A percentile compares a stretch with the other conserved stretches of the same genome.
These are phyloP conservation scores for Cairneyella variabilis DNA, from an alignment of 495 filamentous ascomycete genomes.

Conservation along the genomic window DNA sequence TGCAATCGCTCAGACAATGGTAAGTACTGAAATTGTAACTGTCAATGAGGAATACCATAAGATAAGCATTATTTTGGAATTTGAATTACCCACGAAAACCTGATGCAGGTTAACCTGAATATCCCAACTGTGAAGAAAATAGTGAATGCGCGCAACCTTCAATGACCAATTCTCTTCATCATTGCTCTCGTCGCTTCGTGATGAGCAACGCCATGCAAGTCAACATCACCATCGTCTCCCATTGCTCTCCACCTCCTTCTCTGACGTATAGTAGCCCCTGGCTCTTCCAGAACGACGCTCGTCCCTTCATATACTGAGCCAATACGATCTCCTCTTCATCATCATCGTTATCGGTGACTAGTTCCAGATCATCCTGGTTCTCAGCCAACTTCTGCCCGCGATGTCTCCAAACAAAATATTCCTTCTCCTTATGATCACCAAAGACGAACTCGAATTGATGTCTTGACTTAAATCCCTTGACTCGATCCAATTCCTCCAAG, in stretches of 20 bases:
- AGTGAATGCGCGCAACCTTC: too few species aligned
- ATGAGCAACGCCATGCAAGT: slow-evolving; percentile 7
- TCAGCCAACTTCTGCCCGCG: neutral
- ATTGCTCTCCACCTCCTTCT: neutral
- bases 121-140: too few species aligned
- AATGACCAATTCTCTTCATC: too few species aligned
- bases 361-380: slow-evolving; percentile 9
- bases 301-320: slow-evolving; percentile 16
- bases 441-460: slow-evolving; percentile 1
- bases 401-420: slow-evolving; percentile 3
- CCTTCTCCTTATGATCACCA: neutral
- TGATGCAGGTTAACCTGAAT: too few species aligned
- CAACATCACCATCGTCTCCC: slow-evolving; percentile 10
- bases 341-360: neutral
- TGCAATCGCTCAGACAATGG: too few species aligned
- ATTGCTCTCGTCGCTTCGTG: slow-evolving; percentile 5
- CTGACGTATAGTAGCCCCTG: neutral
- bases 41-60: too few species aligned
- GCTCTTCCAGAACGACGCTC: neutral
- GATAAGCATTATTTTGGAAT: too few species aligned
- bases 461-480: neutral
- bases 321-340: slow-evolving; percentile 3
- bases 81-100: too few species aligned
- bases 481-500: slow-evolving; percentile 1
- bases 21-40: too few species aligned